Conservation (phyloP, 805 yeast genomes). For the Zygosaccharomyces siamensis region DNA sequence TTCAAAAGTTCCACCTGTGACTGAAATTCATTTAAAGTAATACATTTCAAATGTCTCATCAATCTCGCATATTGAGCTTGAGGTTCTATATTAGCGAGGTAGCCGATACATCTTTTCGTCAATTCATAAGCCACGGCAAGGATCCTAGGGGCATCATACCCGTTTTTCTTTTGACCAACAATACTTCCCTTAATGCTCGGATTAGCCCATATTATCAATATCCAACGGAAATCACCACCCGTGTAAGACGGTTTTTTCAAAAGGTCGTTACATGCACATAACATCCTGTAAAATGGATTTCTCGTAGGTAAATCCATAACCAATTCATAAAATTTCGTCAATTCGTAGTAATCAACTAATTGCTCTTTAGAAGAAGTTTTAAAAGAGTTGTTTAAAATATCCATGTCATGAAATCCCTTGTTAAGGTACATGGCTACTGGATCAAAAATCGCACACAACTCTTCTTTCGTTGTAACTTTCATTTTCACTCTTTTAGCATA, state of each 20-base stretch:
- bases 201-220: slow-evolving; percentile 61
- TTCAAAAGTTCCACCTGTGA: slow-evolving; percentile 63
- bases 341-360: slow-evolving; percentile 45
- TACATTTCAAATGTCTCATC: slow-evolving; percentile 14
- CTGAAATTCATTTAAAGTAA: slow-evolving; percentile 41
- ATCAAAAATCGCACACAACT: slow-evolving; percentile 35
- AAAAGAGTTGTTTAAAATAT: slow-evolving; percentile 54
- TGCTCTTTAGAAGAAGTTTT: slow-evolving; percentile 23
- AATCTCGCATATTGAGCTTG: slow-evolving; percentile 7
- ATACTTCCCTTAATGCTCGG: slow-evolving; percentile 56
- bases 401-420: slow-evolving; percentile 44
- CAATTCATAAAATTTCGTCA: slow-evolving; percentile 43
- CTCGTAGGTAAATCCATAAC: slow-evolving; percentile 52
- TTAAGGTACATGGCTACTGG: slow-evolving; percentile 49
- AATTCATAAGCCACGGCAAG: slow-evolving; percentile 61
- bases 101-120: slow-evolving; percentile 62
- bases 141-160: slow-evolving; percentile 45
- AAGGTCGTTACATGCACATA: slow-evolving; percentile 47
- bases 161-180: slow-evolving; percentile 23
- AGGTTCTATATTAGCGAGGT: slow-evolving; percentile 43
- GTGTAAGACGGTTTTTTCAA: slow-evolving; percentile 45
- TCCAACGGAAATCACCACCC: slow-evolving; percentile 44
- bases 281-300: slow-evolving; percentile 52
- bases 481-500: slow-evolving; percentile 5
- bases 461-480: slow-evolving; percentile 4